These are phyloP conservation scores for Globisporangium takayamanum DNA, from an alignment of 352 stramenopile species.

Conservation along the genomic window DNA sequence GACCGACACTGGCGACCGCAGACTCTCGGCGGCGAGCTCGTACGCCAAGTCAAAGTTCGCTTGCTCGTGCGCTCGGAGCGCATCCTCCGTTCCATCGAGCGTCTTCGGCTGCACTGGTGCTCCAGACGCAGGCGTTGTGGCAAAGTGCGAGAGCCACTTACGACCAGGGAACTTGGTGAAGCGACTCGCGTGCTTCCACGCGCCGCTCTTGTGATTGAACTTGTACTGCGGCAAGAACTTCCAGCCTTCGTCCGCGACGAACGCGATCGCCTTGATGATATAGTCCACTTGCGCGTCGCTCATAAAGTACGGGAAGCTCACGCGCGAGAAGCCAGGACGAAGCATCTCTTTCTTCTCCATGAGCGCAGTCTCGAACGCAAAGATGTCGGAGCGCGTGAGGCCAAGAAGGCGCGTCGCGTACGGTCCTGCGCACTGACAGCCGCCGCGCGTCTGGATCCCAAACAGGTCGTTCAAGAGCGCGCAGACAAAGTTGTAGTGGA, in stretches of 20 bases:
- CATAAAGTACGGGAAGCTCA: conserved; percentile 90
- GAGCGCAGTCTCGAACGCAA: conserved; percentile 77
- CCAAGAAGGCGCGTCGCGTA: conserved; percentile 92
- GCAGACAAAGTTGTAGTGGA: conserved; percentile 98
- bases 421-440: conserved; percentile 87
- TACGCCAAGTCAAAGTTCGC: conserved; percentile 38
- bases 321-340: conserved; percentile 90
- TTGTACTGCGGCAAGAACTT: conserved; percentile 92
- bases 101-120: conserved; percentile 12
- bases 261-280: conserved; percentile 89
- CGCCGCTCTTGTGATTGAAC: conserved; percentile 93
- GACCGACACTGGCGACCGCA: conserved; percentile 14
- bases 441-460: conserved; percentile 78
- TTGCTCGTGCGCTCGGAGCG: conserved; percentile 24
- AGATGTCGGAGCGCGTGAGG: conserved; percentile 59
- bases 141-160: conserved; percentile 55
- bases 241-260: conserved; percentile 90
- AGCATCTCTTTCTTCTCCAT: conserved; percentile 90
- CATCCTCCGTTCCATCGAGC: conserved; percentile 7
- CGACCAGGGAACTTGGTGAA: conserved; percentile 48
- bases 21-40: conserved; percentile 20
- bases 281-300: conserved; percentile 87
- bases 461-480: conserved; percentile 97
- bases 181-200: conserved; percentile 83
- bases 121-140: conserved; percentile 9